phyloP scores from a whole-genome alignment of 768 basidiomycete genomes.

The Leccinum obscurum region DNA sequence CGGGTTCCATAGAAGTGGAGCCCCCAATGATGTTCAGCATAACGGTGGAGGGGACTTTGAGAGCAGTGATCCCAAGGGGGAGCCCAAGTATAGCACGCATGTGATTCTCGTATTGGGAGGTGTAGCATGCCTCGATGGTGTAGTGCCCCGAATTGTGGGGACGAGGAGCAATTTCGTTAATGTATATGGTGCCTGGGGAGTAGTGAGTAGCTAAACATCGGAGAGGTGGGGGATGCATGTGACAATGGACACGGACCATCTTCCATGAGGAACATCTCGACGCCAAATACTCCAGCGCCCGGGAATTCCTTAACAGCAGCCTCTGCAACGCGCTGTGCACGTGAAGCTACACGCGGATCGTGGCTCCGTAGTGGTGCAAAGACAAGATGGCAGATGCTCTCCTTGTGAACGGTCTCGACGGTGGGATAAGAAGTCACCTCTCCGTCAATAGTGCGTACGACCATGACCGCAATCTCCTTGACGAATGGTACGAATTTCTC shows the following conservation, averaged over 20 bases:
- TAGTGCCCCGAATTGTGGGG: conserved; percentile 99
- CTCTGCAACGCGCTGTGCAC: conserved; percentile 77
- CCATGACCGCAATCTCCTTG: conserved; percentile 96
- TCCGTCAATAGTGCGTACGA: conserved; percentile 76
- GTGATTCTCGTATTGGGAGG: conserved; percentile 97
- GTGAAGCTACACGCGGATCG: conserved; percentile 51
- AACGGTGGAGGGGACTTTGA: conserved; percentile 82
- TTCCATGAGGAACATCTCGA: conserved; percentile 94
- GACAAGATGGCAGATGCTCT: conserved; percentile 91
- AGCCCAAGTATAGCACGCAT: conserved; percentile 90
- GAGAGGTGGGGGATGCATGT: background rate
- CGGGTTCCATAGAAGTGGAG: conserved; percentile 62
- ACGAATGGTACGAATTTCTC: conserved; percentile 91
- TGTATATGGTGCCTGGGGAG: conserved; percentile 62
- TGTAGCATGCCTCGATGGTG: conserved; percentile 95
- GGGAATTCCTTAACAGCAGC: conserved; percentile 72
- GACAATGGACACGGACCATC: conserved; percentile 56
- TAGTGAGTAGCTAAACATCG: background rate
- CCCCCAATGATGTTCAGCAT: conserved; percentile 97
- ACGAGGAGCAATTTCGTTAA: conserved; percentile 97
- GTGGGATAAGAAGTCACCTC: conserved; percentile 82
- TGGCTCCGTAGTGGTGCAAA: conserved; percentile 78
- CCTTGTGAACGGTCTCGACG: conserved; percentile 93
- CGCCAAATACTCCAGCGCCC: conserved; percentile 95
- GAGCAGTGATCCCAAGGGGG: conserved; percentile 83